Percentiles rank a stretch among this genome's conserved stretches.
phyloP scores from a whole-genome alignment of 495 filamentous ascomycete genomes.

The Aspergillus hancockii region DNA sequence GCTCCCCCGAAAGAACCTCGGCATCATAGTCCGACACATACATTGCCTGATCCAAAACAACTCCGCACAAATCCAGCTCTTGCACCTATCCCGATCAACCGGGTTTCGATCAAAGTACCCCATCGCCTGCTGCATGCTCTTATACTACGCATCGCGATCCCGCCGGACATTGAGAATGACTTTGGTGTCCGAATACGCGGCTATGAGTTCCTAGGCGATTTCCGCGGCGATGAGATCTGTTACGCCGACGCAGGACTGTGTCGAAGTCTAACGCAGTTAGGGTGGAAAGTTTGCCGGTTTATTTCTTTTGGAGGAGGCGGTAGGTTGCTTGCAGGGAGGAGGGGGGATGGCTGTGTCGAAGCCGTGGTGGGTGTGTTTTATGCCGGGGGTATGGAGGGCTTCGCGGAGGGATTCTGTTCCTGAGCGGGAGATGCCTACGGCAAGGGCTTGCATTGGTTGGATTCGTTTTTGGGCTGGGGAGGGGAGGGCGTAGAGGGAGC shows the following conservation, averaged over 20 bases:
- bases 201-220: constrained; percentile 51
- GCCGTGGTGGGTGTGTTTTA: constrained; percentile 27
- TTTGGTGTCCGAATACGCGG: constrained; percentile 45
- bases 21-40: constrained; percentile 10
- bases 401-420: constrained; percentile 32
- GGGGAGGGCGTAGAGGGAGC: constrained; percentile 21
- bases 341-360: constrained; percentile 24
- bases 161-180: constrained; percentile 51
- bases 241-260: constrained; percentile 45
- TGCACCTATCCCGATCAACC: constrained; percentile 10
- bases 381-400: constrained; percentile 26
- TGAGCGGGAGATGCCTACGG: constrained; percentile 30
- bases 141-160: constrained; percentile 48
- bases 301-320: constrained; percentile 24
- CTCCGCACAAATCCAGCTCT: constrained; percentile 16
- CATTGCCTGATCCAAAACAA: constrained; percentile 14
- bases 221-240: constrained; percentile 39
- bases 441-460: constrained; percentile 28
- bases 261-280: constrained; percentile 46
- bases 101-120: constrained; percentile 16
- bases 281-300: constrained; percentile 6
- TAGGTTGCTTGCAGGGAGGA: constrained; percentile 17
- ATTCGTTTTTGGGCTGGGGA: constrained; percentile 13
- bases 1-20: constrained; percentile 14
- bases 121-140: constrained; percentile 15